phyloP scores from a whole-genome alignment of 2,329 filamentous ascomycete species.

The Cordyceps cateniannulata region DNA sequence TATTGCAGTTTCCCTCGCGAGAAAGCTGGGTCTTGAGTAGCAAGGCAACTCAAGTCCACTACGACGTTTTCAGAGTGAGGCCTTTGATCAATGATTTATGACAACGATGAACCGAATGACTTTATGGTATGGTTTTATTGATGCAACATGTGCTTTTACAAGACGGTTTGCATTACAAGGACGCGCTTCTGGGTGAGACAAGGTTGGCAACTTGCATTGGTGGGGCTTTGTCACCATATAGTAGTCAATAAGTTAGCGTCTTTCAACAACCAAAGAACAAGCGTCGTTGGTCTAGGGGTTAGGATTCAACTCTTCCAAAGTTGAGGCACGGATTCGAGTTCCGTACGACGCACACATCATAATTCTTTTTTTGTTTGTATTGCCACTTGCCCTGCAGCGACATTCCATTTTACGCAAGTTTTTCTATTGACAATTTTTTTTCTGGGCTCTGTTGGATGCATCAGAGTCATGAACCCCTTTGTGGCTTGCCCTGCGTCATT shows the following conservation, averaged over 20 bases:
- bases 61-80: neutral
- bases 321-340: slow-evolving; percentile 23
- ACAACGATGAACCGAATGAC: neutral
- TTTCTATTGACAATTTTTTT: neutral
- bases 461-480: neutral
- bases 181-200: too few species aligned
- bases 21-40: slow-evolving; percentile 20
- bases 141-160: too few species aligned
- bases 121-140: too few species aligned
- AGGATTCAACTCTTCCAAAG: slow-evolving; percentile 24
- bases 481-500: neutral
- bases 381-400: neutral
- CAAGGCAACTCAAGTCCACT: neutral
- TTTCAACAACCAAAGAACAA: slow-evolving; percentile 3
- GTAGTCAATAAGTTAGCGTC: neutral
- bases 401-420: neutral
- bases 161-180: too few species aligned
- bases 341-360: slow-evolving; percentile 18
- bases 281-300: slow-evolving; percentile 23
- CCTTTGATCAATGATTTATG: neutral
- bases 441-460: neutral
- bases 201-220: too few species aligned
- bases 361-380: slow-evolving; percentile 14
- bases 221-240: neutral
- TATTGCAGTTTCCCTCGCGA: slow-evolving; percentile 36